Base-by-base conservation (phyloP, 495 filamentous ascomycete species). In the Cenococcum geophilum region DNA sequence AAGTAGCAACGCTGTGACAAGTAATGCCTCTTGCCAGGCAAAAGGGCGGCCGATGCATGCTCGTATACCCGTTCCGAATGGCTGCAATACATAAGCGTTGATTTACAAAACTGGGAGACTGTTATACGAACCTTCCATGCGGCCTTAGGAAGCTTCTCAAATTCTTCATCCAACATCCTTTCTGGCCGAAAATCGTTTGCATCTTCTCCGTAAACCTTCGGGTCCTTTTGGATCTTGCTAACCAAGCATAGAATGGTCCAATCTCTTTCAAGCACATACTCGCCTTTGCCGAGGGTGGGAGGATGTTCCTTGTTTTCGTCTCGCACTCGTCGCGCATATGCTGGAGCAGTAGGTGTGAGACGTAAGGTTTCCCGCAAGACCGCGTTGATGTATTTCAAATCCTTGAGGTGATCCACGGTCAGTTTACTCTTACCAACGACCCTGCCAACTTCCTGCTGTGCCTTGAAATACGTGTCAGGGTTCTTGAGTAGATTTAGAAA, bases 301-400 rank as follows among this genome's bases (percentile, higher is more conserved):
- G 55, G 54, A 22, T 43, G 1, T 35, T 89, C 73, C 83, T 80
- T 9, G 80, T 76, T 71, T 88, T 88, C 0, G 22, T 35, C 37
- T 32, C 62, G 34, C 21, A 51, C 32, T 18, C 57, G 40, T 16
- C 62, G 50, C 14, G 67, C 63, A 73, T 88, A 84, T 1, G 77
- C 75, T 0, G 85, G 79, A 18, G 87, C 88, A 2, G 86, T 82
- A 4, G 87, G 79, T 42, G 73, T 76, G 1, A 91, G 71, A 51
- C 89, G 83, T 0, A 92, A 75, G 0, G 89, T 84, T 72, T 93
- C 89, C 0, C 86, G 79, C 63, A 93, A 75, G 25, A 83, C 73
- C 21, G 81, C 85, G n/a, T 78, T 80, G 61, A 89, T 73, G 67
- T 89, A 89, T 0, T 76, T 74, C 6, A 91, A 73, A 61, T 87